Evolutionary conservation across 164 flowering plant genomes (phyloP).

Genomic region (Magnolia kwangsiensis): DNA sequence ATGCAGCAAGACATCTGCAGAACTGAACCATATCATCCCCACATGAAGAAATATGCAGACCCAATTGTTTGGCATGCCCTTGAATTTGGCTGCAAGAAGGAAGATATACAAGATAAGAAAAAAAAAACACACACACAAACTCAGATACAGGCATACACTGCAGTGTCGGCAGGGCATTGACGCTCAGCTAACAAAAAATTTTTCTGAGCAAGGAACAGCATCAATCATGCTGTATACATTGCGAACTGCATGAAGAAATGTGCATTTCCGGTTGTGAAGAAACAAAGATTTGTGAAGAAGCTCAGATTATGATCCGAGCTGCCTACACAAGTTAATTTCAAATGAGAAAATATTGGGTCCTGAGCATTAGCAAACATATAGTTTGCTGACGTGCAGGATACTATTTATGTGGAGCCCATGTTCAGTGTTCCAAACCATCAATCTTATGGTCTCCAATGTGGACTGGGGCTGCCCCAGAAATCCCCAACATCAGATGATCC

Average conservation of each 20-base stretch:
- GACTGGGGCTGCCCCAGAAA: neutral
- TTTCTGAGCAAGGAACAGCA: neutral
- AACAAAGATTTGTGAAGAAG: neutral
- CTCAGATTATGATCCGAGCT: too few relatives aligned
- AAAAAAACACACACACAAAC: too few relatives aligned
- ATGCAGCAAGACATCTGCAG: slow-evolving; percentile 87
- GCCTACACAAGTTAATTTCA: neutral
- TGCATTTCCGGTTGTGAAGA: neutral
- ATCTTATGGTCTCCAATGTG: neutral
- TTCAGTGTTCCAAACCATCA: neutral
- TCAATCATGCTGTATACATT: neutral
- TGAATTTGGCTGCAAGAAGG: slow-evolving; percentile 68
- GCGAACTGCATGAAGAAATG: neutral
- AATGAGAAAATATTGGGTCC: neutral
- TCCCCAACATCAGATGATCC: neutral
- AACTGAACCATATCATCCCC: slow-evolving; percentile 81
- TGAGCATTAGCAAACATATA: too few relatives aligned
- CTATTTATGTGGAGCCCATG: neutral
- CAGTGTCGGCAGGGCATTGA: neutral
- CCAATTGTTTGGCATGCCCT: slow-evolving; percentile 74
- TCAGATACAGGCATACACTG: neutral
- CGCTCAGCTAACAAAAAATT: neutral
- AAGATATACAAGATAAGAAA: neutral
- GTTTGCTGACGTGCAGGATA: too few relatives aligned
- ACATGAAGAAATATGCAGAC: slow-evolving; percentile 67